These are phyloP conservation scores for Colletotrichum cordylinicola DNA, from an alignment of 2,329 filamentous ascomycete genomes.

Conservation along the genomic window DNA sequence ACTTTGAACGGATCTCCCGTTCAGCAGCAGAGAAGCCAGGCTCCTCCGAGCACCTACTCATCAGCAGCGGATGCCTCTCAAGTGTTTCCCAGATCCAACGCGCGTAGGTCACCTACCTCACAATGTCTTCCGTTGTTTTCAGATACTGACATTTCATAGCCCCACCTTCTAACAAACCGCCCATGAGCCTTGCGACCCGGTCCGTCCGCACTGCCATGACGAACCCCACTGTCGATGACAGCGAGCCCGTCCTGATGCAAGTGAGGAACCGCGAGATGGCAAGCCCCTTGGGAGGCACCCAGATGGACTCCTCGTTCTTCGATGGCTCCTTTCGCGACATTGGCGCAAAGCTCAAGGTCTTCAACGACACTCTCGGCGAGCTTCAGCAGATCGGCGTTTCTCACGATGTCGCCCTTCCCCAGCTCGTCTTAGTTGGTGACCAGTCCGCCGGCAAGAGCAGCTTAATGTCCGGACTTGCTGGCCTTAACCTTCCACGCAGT, in stretches of 20 bases:
- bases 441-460: slow-evolving; percentile 85
- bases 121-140: neutral
- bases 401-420: slow-evolving; percentile 73
- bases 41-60: neutral
- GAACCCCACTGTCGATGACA: slow-evolving; percentile 27
- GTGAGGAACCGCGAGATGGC: slow-evolving; percentile 34
- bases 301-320: slow-evolving; percentile 43
- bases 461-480: slow-evolving; percentile 67
- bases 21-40: neutral
- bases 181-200: neutral
- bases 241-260: slow-evolving; percentile 43
- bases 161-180: slow-evolving; percentile 38
- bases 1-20: neutral
- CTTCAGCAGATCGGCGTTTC: slow-evolving; percentile 77
- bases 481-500: slow-evolving; percentile 74
- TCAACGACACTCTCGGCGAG: slow-evolving; percentile 70
- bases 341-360: slow-evolving; percentile 66
- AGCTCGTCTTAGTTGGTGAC: slow-evolving; percentile 84
- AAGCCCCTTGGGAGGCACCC: slow-evolving; percentile 26
- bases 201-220: slow-evolving; percentile 7
- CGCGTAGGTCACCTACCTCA: slow-evolving; percentile 35
- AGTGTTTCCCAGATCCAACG: slow-evolving; percentile 38
- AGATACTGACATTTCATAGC: slow-evolving; percentile 28
- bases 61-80: neutral
- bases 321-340: slow-evolving; percentile 57